A percentile compares a stretch with the other conserved stretches of the same genome.
Conservation (phyloP, 2,329 filamentous ascomycete species). For the Endocalyx cinctus region DNA sequence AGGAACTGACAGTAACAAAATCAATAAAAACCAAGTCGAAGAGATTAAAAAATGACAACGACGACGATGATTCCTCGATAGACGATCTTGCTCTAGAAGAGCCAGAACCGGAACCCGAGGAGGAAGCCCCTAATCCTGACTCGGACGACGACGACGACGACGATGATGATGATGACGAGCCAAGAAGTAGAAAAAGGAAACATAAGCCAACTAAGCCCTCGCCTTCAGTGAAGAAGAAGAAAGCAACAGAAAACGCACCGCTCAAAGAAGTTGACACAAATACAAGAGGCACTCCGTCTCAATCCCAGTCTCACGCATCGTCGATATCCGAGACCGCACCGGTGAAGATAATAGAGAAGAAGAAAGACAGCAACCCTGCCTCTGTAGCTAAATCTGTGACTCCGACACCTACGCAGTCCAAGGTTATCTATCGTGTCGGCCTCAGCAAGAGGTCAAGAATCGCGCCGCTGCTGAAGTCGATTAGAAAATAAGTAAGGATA, state of each 20-base stretch:
- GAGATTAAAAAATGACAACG: too few species aligned
- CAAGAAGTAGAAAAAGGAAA: slow-evolving; percentile 4
- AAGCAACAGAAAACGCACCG: slow-evolving; percentile 3
- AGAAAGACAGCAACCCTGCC: too few species aligned
- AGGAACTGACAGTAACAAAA: slow-evolving; percentile 1
- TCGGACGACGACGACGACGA: slow-evolving; percentile 4
- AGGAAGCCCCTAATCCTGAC: slow-evolving; percentile 2
- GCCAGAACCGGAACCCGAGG: slow-evolving; percentile 3
- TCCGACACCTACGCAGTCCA: slow-evolving; percentile 23
- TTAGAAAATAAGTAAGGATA: slow-evolving; percentile 43
- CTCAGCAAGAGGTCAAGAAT: slow-evolving; percentile 44
- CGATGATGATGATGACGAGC: slow-evolving; percentile 5
- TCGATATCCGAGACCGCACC: slow-evolving; percentile 3
- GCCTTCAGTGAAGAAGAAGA: neutral
- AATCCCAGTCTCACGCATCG: slow-evolving; percentile 2
- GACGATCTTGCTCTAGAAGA: too few species aligned
- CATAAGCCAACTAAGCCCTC: too few species aligned
- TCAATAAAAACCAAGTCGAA: too few species aligned
- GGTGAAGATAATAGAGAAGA: neutral
- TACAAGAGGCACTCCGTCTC: slow-evolving; percentile 7
- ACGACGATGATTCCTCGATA: too few species aligned
- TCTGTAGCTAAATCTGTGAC: too few species aligned
- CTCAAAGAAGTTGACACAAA: slow-evolving; percentile 20
- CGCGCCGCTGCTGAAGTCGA: slow-evolving; percentile 39
- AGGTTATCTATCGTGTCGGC: slow-evolving; percentile 40